Conservation (phyloP, 106 monocot species). For the Acorus gramineus region DNA sequence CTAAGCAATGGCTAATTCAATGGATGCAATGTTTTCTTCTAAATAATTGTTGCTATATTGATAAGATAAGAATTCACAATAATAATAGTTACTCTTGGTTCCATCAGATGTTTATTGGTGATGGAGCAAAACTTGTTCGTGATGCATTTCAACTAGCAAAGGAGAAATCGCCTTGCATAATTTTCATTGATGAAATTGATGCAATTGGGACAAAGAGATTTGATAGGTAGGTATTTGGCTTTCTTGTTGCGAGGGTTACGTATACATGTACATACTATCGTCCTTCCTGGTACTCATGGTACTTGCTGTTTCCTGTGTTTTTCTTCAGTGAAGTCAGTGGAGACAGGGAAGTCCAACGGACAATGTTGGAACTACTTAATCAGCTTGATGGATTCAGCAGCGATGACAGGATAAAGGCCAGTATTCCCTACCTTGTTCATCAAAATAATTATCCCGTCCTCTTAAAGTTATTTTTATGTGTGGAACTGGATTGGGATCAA, state of each 20-base stretch:
- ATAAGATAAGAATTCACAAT: neutral
- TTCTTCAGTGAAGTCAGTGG: slow-evolving; percentile 86
- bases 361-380: slow-evolving; percentile 87
- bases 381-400: slow-evolving; percentile 96
- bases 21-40: too few relatives aligned
- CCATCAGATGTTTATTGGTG: slow-evolving; percentile 83
- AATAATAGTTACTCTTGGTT: neutral
- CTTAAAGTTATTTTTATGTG: too few relatives aligned
- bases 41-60: slow-evolving; percentile 1
- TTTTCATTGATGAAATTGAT: slow-evolving; percentile 98
- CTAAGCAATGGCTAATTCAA: too few relatives aligned
- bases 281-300: too few relatives aligned
- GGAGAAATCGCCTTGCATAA: slow-evolving; percentile 93
- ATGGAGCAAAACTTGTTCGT: slow-evolving; percentile 94
- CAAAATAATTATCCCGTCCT: neutral
- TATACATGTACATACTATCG: too few relatives aligned
- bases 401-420: slow-evolving; percentile 85
- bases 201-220: slow-evolving; percentile 95
- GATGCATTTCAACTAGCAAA: slow-evolving; percentile 97
- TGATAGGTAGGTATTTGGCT: slow-evolving; percentile 47
- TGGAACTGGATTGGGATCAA: too few relatives aligned
- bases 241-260: neutral
- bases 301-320: neutral
- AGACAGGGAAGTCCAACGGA: slow-evolving; percentile 86
- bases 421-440: neutral